Conservation (phyloP, 139 green algal genomes). For the Chlamydomonas sp. region DNA sequence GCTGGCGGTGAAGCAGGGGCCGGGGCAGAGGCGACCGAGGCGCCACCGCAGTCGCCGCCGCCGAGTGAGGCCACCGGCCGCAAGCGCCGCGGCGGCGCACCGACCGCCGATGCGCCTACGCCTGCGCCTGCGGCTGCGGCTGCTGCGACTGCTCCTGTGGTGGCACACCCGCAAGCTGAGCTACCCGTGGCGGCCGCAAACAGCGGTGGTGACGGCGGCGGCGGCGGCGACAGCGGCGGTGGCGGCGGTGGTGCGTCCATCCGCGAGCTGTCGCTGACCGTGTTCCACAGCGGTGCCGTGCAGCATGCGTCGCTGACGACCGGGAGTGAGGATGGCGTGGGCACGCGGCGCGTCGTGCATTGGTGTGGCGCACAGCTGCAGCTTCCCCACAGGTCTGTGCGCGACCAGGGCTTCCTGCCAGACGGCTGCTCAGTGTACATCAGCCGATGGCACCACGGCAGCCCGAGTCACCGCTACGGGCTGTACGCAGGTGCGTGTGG, state of each 20-base stretch:
- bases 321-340: slow-evolving; percentile 62
- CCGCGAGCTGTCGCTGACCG: no score
- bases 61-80: no score
- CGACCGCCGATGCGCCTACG: neutral
- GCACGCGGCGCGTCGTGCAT: slow-evolving; percentile 73
- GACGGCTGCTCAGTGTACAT: slow-evolving; percentile 34
- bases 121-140: neutral
- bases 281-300: slow-evolving; percentile 40
- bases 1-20: no score
- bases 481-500: no score
- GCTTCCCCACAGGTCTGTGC: slow-evolving; percentile 65
- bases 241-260: no score
- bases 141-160: neutral
- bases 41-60: no score
- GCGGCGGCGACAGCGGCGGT: neutral
- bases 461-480: slow-evolving; percentile 70
- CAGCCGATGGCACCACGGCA: slow-evolving; percentile 80
- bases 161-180: no score
- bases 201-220: neutral
- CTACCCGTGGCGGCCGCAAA: no score
- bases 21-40: no score
- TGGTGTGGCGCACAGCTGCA: slow-evolving; percentile 83
- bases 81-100: no score
- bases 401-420: slow-evolving; percentile 72
- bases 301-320: slow-evolving; percentile 49